phyloP scores from a whole-genome alignment of 192 early-diverging fungal species.

The Paraglomus occultum region DNA sequence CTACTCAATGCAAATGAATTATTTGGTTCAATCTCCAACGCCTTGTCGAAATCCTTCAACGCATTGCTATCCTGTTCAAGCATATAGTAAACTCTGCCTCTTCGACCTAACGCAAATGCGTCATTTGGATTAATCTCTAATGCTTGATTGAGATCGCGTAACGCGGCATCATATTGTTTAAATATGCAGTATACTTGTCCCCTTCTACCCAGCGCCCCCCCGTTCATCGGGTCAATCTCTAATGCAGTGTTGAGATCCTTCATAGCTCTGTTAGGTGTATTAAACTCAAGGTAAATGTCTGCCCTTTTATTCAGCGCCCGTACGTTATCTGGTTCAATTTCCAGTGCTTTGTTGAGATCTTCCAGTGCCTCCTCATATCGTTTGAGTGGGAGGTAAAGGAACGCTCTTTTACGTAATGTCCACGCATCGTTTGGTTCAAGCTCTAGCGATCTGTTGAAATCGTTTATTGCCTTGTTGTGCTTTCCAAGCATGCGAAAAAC shows the following conservation, averaged over 20 bases:
- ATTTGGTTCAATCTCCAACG: not conserved
- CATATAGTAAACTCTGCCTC: not conserved
- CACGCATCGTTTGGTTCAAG: not conserved
- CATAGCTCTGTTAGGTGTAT: not conserved
- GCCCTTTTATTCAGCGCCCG: not conserved
- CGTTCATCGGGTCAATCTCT: not conserved
- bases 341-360: conserved; percentile 1
- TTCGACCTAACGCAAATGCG: not conserved
- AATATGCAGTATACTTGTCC: not conserved
- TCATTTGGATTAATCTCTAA: not conserved
- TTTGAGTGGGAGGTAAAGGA: not conserved
- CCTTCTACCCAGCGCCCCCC: not conserved
- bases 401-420: not conserved
- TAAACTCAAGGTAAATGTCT: not conserved
- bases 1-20: not conserved
- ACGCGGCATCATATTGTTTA: not conserved
- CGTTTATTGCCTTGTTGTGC: not conserved
- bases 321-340: not conserved
- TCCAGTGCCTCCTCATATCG: not conserved
- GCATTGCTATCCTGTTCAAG: not conserved
- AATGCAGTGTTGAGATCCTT: conserved; percentile 5
- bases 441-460: not conserved
- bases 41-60: not conserved
- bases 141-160: not conserved
- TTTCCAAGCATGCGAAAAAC: conserved; percentile 3